phyloP scores from a whole-genome alignment of 805 yeast species.

The Kluyveromyces siamensis region DNA sequence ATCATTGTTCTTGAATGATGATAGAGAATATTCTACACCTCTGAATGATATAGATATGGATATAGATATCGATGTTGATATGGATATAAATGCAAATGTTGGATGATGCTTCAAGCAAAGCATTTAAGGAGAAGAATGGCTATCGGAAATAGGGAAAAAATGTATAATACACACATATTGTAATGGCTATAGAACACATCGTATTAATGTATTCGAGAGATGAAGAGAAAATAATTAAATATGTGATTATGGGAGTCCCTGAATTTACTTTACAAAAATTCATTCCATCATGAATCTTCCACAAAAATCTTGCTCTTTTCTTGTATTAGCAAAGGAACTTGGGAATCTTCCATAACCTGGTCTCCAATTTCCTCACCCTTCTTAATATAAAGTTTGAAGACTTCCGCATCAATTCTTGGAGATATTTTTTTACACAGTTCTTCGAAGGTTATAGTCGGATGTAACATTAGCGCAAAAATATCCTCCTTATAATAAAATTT shows the following conservation, averaged over 20 bases:
- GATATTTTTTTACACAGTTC: conserved; percentile 44
- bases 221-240: neutral
- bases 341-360: conserved; percentile 27
- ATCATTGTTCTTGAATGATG: conserved; percentile 6
- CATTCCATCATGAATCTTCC: conserved; percentile 21
- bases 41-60: conserved; percentile 9
- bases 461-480: conserved; percentile 61
- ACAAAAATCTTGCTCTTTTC: conserved; percentile 32
- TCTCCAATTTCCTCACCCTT: conserved; percentile 25
- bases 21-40: conserved; percentile 4
- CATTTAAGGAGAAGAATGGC: neutral
- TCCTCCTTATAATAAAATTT: conserved; percentile 76
- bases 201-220: neutral
- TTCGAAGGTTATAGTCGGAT: conserved; percentile 36
- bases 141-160: too few species aligned
- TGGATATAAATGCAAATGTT: conserved; percentile 10
- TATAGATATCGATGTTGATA: conserved; percentile 11
- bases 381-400: conserved; percentile 30
- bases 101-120: neutral
- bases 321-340: conserved; percentile 27
- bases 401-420: conserved; percentile 37
- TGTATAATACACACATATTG: neutral
- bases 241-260: neutral
- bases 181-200: neutral
- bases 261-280: conserved; percentile 4